phyloP scores from a whole-genome alignment of 441 rosid species.

The Cnidoscolus chayamansa region DNA sequence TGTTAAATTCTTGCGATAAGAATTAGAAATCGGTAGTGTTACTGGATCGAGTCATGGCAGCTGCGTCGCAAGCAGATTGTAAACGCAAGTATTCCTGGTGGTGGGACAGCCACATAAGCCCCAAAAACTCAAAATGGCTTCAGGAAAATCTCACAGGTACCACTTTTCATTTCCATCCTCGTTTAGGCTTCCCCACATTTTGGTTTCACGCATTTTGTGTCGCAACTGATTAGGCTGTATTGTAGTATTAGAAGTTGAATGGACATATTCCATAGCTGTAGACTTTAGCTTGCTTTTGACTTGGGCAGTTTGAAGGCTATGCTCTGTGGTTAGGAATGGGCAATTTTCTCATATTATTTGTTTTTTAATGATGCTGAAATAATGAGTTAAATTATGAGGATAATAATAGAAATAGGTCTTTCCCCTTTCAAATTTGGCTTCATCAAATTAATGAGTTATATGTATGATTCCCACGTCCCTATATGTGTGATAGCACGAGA shows the following conservation, averaged over 20 bases:
- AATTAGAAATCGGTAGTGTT: conserved; percentile 20
- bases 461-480: background rate
- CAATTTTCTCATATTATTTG: background rate
- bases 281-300: background rate
- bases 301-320: background rate
- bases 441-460: background rate
- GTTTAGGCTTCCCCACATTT: background rate
- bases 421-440: background rate
- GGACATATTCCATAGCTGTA: background rate
- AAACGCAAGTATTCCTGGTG: conserved; percentile 87
- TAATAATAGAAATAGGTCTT: background rate
- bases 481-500: background rate
- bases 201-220: background rate
- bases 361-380: background rate
- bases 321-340: too few species aligned
- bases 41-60: conserved; percentile 46
- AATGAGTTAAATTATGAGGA: background rate
- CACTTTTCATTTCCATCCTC: background rate
- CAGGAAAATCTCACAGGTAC: conserved; percentile 90
- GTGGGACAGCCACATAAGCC: conserved; percentile 97
- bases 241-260: background rate
- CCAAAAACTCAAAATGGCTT: conserved; percentile 93
- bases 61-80: conserved; percentile 35
- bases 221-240: background rate
- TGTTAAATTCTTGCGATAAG: background rate